Conservation (phyloP, 106 monocot species). For the Apostasia ramifera region DNA sequence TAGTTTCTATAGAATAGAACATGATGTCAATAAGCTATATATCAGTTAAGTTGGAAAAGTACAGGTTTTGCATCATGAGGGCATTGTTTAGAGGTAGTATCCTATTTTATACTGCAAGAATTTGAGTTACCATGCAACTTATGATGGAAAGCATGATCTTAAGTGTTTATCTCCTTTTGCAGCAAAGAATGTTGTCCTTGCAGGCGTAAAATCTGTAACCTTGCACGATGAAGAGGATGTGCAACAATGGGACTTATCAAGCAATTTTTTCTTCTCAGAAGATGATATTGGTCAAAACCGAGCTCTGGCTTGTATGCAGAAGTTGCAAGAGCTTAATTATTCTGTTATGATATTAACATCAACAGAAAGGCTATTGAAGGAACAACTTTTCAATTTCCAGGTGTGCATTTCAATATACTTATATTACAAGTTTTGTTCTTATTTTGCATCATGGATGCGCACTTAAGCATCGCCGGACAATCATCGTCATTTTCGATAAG, state of each 20-base stretch:
- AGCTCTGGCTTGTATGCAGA: conserved; percentile 73
- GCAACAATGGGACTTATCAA: conserved; percentile 74
- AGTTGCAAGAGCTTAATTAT: conserved; percentile 90
- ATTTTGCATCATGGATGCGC: too few relatives aligned
- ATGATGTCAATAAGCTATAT: too few relatives aligned
- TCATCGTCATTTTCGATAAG: too few relatives aligned
- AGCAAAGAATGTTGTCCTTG: conserved; percentile 97
- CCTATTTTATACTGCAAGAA: too few relatives aligned
- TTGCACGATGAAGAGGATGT: conserved; percentile 70
- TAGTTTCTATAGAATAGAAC: too few relatives aligned
- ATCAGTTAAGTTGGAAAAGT: too few relatives aligned
- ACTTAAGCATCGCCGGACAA: too few relatives aligned
- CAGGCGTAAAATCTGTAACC: conserved; percentile 90
- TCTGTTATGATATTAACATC: conserved; percentile 54
- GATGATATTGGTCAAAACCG: conserved; percentile 80
- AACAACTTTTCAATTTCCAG: conserved; percentile 74
- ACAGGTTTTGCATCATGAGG: too few relatives aligned
- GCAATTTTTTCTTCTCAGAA: conserved; percentile 83
- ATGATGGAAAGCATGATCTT: neutral
- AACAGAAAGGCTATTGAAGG: conserved; percentile 34
- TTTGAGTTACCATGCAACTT: too few relatives aligned
- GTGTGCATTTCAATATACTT: conserved; percentile 16
- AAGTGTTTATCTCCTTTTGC: conserved; percentile 13
- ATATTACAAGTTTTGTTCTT: too few relatives aligned
- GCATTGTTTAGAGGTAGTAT: too few relatives aligned